Conservation (phyloP, 75 land plant genomes). For the Cupressus sempervirens region DNA sequence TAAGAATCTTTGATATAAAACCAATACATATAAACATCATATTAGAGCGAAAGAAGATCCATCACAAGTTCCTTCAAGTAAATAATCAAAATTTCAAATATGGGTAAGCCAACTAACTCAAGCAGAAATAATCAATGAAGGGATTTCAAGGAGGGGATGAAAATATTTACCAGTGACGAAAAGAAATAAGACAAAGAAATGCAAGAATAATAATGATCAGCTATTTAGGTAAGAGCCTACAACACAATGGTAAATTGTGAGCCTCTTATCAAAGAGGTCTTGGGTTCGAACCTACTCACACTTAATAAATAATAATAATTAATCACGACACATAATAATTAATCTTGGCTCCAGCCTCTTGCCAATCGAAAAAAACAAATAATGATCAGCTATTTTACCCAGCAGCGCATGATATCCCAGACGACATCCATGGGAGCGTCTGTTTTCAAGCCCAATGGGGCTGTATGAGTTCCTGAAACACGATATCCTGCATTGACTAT, state of each 20-base stretch:
- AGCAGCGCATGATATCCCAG: slow-evolving; percentile 99
- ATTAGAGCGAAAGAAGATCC: neutral
- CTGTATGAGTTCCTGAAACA: slow-evolving; percentile 93
- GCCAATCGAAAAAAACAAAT: no score
- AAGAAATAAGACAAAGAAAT: neutral
- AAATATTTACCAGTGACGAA: neutral
- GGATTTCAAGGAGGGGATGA: neutral
- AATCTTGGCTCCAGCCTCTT: no score
- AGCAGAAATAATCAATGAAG: neutral
- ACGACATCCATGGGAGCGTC: slow-evolving; percentile 96
- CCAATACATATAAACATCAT: neutral
- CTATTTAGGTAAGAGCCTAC: no score
- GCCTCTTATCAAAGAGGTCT: no score
- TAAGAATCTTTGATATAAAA: neutral
- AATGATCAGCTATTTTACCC: slow-evolving; percentile 55
- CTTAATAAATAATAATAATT: no score
- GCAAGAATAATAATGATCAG: neutral
- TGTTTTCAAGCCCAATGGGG: slow-evolving; percentile 84
- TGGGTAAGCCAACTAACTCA: neutral
- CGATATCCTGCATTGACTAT: slow-evolving; percentile 94
- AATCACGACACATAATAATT: no score
- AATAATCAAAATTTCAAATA: neutral
- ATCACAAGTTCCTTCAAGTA: neutral
- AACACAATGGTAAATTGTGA: no score
- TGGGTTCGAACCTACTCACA: no score